A percentile compares a stretch with the other conserved stretches of the same genome.
These are phyloP conservation scores for Epithele typhae DNA, from an alignment of 768 basidiomycete species.

Conservation along the genomic window DNA sequence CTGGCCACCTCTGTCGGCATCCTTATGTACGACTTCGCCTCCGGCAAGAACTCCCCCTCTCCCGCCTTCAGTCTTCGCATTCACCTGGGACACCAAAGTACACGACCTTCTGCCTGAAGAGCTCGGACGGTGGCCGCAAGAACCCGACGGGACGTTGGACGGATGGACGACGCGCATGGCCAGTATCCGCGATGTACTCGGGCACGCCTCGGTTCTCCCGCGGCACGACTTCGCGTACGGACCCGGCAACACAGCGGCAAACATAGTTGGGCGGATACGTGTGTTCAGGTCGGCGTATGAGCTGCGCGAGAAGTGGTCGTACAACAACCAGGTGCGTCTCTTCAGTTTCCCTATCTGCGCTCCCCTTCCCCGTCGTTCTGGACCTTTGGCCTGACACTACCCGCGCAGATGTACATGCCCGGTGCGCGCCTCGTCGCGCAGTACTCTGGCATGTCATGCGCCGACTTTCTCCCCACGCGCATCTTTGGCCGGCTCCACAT, in stretches of 20 bases:
- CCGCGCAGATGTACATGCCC: constrained; percentile 40
- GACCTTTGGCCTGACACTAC: no score
- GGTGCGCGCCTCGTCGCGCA: constrained; percentile 31
- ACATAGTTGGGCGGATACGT: constrained; percentile 23
- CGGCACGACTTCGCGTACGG: constrained; percentile 33
- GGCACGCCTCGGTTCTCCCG: constrained; percentile 38
- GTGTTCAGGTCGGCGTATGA: constrained; percentile 31
- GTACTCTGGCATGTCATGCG: constrained; percentile 31
- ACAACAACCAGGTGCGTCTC: constrained; percentile 35
- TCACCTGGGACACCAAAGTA: constrained; percentile 29
- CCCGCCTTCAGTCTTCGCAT: constrained; percentile 11
- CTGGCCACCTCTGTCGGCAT: constrained; percentile 25
- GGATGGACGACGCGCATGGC: constrained; percentile 32
- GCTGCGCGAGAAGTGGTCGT: constrained; percentile 34
- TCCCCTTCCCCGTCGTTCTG: no score
- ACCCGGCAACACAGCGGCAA: constrained; percentile 24
- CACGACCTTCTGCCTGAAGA: constrained; percentile 35
- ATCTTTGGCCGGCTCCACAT: constrained; percentile 40
- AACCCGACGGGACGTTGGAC: constrained; percentile 26
- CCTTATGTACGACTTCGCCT: constrained; percentile 29
- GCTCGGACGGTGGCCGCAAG: constrained; percentile 30
- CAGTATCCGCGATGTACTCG: constrained; percentile 34
- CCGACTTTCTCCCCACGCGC: constrained; percentile 37
- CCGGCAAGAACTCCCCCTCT: constrained; percentile 25
- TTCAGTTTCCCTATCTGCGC: no score